Base-by-base conservation (phyloP, 345 rosid species). In the Cardamine chenopodiifolia region DNA sequence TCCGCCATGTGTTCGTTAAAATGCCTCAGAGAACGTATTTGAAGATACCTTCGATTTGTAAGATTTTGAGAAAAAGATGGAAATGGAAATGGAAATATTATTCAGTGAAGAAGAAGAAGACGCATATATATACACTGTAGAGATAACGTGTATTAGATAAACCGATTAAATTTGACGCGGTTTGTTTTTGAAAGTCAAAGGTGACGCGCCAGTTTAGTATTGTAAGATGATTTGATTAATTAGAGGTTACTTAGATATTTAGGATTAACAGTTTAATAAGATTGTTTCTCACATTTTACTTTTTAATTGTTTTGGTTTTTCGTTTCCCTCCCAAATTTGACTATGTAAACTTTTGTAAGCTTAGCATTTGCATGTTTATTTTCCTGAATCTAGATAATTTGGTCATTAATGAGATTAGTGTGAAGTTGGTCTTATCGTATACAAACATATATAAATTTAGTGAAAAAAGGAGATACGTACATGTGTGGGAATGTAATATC, bases 1-100 rank as follows among this genome's bases (percentile, higher is more conserved):
- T 88, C 95, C 7, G 81, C 80, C 96, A 89, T 89, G 31, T 15
- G 15, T 34, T 32, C 20, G 76, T n/a, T 26, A 12, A 53, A 61
- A 63, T 42, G 56, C 7, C 67, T 74, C 35, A 8, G 19, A 34
- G 26, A 58, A 39, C 4, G 3, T 9, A 7, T 3, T 29, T 15
- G 13, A 55, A 55, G 49, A 44, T 65, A 56, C 25, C 26, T 58
- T 58, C 31, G n/a, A 2, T 35, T 58, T 67, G 32, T 20, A 12
- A 11, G 9, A 13, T 52, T 52, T 73, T 55, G 42, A 29, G 1
- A 39, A n/a, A 23, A 39, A 40, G 19, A 34, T 28, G 23, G 5
- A 42, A 14, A 2, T 42, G 15, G 18, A 47, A 15, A 50, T 45
- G n/a, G 18, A 44, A 29, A 7, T 18, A 9, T 52, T 2, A 48